Conservation (phyloP, 345 rosid species). For the Eucalyptus caleyi region DNA sequence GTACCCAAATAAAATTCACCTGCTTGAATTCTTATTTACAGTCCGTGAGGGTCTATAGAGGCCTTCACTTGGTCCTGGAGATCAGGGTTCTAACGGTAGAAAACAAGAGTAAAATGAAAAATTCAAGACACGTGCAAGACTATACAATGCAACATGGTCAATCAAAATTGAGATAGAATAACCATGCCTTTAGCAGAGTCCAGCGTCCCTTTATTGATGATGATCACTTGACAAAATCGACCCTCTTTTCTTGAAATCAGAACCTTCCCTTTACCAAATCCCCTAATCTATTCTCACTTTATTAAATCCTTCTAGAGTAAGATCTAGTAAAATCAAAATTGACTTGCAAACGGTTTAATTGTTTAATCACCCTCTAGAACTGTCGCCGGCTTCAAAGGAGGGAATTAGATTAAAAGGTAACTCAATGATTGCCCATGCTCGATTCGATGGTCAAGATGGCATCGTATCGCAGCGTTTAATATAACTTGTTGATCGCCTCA, state of each 20-base stretch:
- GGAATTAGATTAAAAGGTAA: not conserved
- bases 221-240: not conserved
- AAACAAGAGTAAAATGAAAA: not conserved
- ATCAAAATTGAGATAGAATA: not conserved
- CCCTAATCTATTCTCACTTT: not conserved
- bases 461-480: not conserved
- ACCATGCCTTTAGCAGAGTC: not conserved
- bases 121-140: not conserved
- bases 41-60: not conserved
- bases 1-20: not conserved
- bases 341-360: not conserved
- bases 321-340: not conserved
- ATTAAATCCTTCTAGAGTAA: not conserved
- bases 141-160: not conserved
- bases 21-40: not conserved
- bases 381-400: not conserved
- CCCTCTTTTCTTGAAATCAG: not conserved
- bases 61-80: not conserved
- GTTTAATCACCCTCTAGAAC: not conserved
- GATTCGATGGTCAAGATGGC: not conserved
- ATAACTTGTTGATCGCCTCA: not conserved
- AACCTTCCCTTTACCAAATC: not conserved
- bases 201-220: not conserved
- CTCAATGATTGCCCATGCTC: not conserved
- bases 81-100: no score